phyloP scores from a whole-genome alignment of 768 basidiomycete species.

The Suillus brevipes region DNA sequence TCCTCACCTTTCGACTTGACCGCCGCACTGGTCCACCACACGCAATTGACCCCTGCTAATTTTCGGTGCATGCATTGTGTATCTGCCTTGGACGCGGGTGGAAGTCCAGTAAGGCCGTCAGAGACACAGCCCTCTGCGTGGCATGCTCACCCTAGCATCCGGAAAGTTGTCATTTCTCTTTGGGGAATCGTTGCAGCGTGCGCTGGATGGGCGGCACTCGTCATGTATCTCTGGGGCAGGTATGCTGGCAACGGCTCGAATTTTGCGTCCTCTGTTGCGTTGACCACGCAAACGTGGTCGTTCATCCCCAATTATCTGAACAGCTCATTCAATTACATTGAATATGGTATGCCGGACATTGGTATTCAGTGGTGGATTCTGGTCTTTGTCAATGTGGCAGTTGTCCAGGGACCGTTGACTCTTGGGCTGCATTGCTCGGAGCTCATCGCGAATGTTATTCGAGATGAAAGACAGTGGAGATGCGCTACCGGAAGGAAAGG shows the following conservation, averaged over 20 bases:
- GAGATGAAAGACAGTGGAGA: constrained; percentile 30
- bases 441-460: constrained; percentile 29
- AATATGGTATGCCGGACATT: constrained; percentile 19
- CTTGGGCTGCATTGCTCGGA: constrained; percentile 30
- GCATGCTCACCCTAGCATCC: constrained; percentile 26
- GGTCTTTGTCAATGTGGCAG: constrained; percentile 26
- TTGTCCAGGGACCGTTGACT: constrained; percentile 30
- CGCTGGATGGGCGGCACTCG: constrained; percentile 22
- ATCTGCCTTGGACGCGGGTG: constrained; percentile 3
- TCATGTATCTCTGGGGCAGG: background rate
- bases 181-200: constrained; percentile 25
- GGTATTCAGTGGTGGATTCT: constrained; percentile 25
- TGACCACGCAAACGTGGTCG: constrained; percentile 17
- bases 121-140: constrained; percentile 29
- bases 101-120: constrained; percentile 17
- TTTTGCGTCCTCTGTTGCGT: fast-evolving
- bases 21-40: constrained; percentile 31
- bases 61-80: constrained; percentile 31
- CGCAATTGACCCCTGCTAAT: constrained; percentile 19
- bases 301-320: constrained; percentile 20
- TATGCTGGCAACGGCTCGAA: background rate
- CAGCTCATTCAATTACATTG: background rate
- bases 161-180: constrained; percentile 23
- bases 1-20: constrained; percentile 33
- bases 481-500: constrained; percentile 22